Evolutionary conservation across 768 basidiomycete species (phyloP).

Genomic region (Melanogaster broomeanus): DNA sequence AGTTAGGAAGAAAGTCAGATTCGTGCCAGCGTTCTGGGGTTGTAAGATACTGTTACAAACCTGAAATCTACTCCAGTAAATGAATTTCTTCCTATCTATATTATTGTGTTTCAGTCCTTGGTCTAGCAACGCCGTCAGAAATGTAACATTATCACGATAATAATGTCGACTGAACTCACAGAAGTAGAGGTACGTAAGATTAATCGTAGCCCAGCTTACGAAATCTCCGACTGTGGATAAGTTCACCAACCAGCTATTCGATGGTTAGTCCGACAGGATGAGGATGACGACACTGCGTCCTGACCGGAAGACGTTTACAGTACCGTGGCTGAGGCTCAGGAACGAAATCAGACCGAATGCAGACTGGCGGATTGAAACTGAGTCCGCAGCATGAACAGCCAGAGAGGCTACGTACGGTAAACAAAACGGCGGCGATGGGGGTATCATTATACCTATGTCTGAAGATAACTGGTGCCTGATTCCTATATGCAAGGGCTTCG

Average conservation of each 20-base stretch:
- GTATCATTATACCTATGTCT: conserved; percentile 42
- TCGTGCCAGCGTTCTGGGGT: conserved; percentile 15
- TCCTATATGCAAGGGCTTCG: conserved; percentile 43
- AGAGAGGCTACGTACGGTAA: too few species aligned
- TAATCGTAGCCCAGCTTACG: conserved; percentile 64
- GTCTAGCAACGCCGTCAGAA: conserved; percentile 37
- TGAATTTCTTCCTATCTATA: conserved; percentile 57
- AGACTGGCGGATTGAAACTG: conserved; percentile 14
- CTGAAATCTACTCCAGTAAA: conserved; percentile 60
- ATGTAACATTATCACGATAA: background rate
- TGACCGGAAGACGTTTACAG: conserved; percentile 34
- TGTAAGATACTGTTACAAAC: conserved; percentile 23
- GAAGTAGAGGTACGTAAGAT: conserved; percentile 69
- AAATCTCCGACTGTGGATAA: conserved; percentile 66
- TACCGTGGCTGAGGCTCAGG: conserved; percentile 59
- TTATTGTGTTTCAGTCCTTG: conserved; percentile 72
- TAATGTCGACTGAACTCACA: conserved; percentile 39
- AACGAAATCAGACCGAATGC: conserved; percentile 52
- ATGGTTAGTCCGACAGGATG: background rate
- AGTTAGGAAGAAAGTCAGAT: too few species aligned
- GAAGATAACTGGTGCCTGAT: conserved; percentile 51
- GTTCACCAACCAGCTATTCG: conserved; percentile 60
- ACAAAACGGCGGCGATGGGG: too few species aligned
- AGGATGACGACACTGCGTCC: background rate
- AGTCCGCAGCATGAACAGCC: too few species aligned